Conservation (phyloP, 2,329 filamentous ascomycete genomes). For the Diaporthe sp. region DNA sequence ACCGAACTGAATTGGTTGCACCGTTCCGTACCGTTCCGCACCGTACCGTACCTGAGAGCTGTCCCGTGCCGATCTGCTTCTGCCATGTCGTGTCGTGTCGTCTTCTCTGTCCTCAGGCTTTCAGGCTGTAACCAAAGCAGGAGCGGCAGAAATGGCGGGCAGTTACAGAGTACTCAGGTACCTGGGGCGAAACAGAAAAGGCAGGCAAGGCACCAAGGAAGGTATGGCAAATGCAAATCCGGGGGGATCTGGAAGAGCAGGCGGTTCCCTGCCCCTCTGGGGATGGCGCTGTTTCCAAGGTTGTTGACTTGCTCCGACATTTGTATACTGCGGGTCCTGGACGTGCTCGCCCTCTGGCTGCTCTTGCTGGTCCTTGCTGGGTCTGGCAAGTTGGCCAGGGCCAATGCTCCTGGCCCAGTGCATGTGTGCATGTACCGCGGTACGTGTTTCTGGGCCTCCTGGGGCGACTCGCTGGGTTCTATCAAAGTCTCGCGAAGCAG, state of each 20-base stretch:
- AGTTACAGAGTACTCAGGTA: not conserved
- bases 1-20: not conserved
- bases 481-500: not conserved
- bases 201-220: not conserved
- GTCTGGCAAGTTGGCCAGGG: slow-evolving; percentile 3
- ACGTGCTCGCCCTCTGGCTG: not conserved
- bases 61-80: not conserved
- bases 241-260: slow-evolving; percentile 13
- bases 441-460: not conserved
- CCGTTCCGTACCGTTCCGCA: slow-evolving; percentile 1
- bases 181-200: not conserved
- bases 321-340: slow-evolving; percentile 28
- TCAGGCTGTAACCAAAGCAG: slow-evolving; percentile 2
- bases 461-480: not conserved
- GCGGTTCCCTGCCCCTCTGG: slow-evolving; percentile 18
- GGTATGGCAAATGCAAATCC: slow-evolving; percentile 27
- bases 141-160: not conserved
- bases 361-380: slow-evolving; percentile 9
- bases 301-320: slow-evolving; percentile 25
- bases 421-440: not conserved
- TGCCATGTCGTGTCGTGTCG: not conserved
- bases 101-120: not conserved
- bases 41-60: not conserved
- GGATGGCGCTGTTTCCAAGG: slow-evolving; percentile 27
- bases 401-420: slow-evolving; percentile 2